Evolutionary conservation across 2,329 filamentous ascomycete genomes (phyloP), one percentile per base, ranked within the genome.

Genomic region (Blastomyces silverae): DNA sequence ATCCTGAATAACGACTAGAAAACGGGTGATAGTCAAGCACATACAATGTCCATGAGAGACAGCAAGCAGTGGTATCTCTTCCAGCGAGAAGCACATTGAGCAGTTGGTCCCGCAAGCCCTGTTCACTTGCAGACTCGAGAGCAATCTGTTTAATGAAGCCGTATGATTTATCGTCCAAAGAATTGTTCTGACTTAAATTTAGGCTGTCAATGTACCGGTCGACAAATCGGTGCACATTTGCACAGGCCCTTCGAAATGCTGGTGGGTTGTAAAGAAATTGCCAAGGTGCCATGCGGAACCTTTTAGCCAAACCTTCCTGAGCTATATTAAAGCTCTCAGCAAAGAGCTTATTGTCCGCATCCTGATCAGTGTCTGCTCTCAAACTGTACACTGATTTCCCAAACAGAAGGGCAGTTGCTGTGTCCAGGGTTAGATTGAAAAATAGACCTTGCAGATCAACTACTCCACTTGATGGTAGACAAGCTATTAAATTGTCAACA

Each of bases 351-450:
- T 65, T 60, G n/a, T 63, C 61, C 0, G 11, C 13, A 48, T 63
- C 66, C 48, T 66, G 66, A 28, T 68, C 66, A 56, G 56, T 65
- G 46, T 53, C 46, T n/a, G 65, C 60, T 68, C 64, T 61, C 71
- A 69, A 53, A 59, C 61, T 63, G 53, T 64, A 59, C 57, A 68
- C 71, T 34, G 73, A 72, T 64, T 73, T 70, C 10, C 76, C 76
- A 46, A 77, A 78, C 8, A 78, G 68, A n/a, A 77, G 72, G 37
- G 73, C 71, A 0, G 73, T 77, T 1, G 76, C 73, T 0, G 74
- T 75, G 44, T 78, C 75, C 17, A 79, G 67, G 1, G 76, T 79
- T 39, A 77, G 67, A 37, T 73, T 70, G 66, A 78, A 77, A 64
- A 80, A 79, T 0, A 79, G 68, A 0, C 75, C 73, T 64, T 78